Evolutionary conservation across 768 basidiomycete genomes (phyloP), one percentile per base, ranked within the genome.

Genomic region (Amanita inopinata): DNA sequence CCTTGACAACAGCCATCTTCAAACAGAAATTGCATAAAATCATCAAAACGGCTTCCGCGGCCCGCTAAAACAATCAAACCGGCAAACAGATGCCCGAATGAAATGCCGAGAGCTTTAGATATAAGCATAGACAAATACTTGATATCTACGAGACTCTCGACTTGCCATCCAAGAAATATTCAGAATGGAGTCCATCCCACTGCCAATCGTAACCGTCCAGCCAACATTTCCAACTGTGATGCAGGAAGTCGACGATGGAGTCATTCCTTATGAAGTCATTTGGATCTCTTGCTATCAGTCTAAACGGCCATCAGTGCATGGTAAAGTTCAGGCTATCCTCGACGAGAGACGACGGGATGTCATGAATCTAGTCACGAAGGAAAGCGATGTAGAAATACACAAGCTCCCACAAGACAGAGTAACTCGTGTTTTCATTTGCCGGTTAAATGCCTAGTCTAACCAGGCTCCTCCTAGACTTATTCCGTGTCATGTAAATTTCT

Each of bases 221-320:
- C 75, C 73, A 14, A 74, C 77, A 30, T 78, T 83, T 47, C 55
- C 67, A 3, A 56, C 66, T 28, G 75, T 84, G 1, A 63, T 84
- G 24, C 64, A 72, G 22, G 84, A 90, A 51, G 76, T 87, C 2
- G 61, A 66, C 12, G 69, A 74, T 27, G 80, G 76, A 0, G 46
- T 73, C 2, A 61, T 83, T 0, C 66, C 73, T 0, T 58, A 55
- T 3, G 85, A 88, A 46, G 70, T 69, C 45, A 73, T 83, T 55
- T 89, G 83, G 83, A 58, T 87, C 2, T 87, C 84, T 2, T 80
- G 78, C 54, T 88, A 88, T 62, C 67, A 71, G 45, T 33, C 57
- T 0, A 66, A 65, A 3, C 62, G 68, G 45, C 58, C 65, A 14
- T 76, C 77, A 5, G 70, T 83, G 0, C 85, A 89, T 53, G 76